These are phyloP conservation scores for Adansonia rubrostipa DNA, from an alignment of 441 rosid species.

Conservation along the genomic window DNA sequence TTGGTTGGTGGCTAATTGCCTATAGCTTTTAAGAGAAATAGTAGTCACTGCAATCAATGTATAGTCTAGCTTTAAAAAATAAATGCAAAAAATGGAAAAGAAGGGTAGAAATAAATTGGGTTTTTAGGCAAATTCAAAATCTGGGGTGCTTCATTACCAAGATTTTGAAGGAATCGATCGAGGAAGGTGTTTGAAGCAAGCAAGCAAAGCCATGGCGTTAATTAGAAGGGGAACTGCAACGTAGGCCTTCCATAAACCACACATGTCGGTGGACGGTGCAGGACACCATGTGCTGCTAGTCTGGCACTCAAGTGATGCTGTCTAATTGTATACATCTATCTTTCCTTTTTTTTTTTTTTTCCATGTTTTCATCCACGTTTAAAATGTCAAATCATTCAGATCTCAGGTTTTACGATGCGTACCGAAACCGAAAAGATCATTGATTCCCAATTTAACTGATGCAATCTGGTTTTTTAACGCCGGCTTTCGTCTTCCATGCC, in stretches of 20 bases:
- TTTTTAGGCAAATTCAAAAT: background rate
- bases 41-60: background rate
- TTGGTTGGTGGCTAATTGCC: background rate
- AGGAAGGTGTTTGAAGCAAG: background rate
- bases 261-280: background rate
- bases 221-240: background rate
- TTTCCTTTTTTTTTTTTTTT: background rate
- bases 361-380: background rate
- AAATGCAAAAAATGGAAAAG: too few species aligned
- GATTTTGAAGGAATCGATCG: background rate
- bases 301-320: conserved; percentile 10
- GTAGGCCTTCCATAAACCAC: background rate
- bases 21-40: background rate
- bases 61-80: too few species aligned
- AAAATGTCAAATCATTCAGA: too few species aligned
- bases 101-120: too few species aligned
- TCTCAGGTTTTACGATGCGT: too few species aligned
- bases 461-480: too few species aligned
- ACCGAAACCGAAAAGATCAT: too few species aligned
- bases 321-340: too few species aligned
- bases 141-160: background rate
- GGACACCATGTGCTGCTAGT: conserved; percentile 7
- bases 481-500: background rate
- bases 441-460: too few species aligned
- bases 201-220: too few species aligned